Evolutionary conservation across 2,329 filamentous ascomycete species (phyloP), one percentile per base, ranked within the genome.

Genomic region (Ophiostoma pallidulum): DNA sequence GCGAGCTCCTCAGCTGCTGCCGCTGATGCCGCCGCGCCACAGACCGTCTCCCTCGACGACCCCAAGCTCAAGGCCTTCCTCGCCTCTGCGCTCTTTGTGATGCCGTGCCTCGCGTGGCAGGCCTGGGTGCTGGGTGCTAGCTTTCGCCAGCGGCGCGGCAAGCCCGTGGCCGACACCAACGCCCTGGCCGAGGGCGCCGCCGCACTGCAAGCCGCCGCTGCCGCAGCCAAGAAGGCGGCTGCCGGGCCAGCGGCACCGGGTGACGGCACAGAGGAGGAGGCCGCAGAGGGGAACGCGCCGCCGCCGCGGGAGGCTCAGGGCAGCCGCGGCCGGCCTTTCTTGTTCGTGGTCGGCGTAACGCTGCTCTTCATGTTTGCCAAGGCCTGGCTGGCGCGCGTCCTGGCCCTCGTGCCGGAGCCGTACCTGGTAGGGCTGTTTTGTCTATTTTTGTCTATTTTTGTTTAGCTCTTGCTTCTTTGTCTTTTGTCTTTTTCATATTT

Each of bases 391-490:
- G 56, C 57, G 2, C 54, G 64, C 4, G 66, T 73, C 9, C 63
- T 62, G 28, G 41, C 54, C 31, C 51, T 60, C 18, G 72, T 74
- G 18, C 70, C 73, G 3, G 68, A 75, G 48, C 75, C 76, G 0
- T 80, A 80, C 53, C 62, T 80, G 28, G n/a, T n/a, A n/a, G n/a
- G n/a, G n/a, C n/a, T n/a, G n/a, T n/a, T n/a, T n/a, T n/a, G n/a
- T n/a, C n/a, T n/a, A n/a, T n/a, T n/a, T n/a, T n/a, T n/a, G n/a
- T n/a, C n/a, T n/a, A n/a, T n/a, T n/a, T n/a, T n/a, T n/a, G n/a
- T n/a, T n/a, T n/a, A n/a, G n/a, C n/a, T n/a, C n/a, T n/a, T n/a
- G n/a, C n/a, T n/a, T n/a, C n/a, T n/a, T n/a, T n/a, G n/a, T n/a
- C n/a, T n/a, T n/a, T n/a, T n/a, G n/a, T n/a, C n/a, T n/a, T n/a